These are phyloP conservation scores for Citrullus mucosospermus DNA, from an alignment of 306 rosid genomes.

Conservation along the genomic window DNA sequence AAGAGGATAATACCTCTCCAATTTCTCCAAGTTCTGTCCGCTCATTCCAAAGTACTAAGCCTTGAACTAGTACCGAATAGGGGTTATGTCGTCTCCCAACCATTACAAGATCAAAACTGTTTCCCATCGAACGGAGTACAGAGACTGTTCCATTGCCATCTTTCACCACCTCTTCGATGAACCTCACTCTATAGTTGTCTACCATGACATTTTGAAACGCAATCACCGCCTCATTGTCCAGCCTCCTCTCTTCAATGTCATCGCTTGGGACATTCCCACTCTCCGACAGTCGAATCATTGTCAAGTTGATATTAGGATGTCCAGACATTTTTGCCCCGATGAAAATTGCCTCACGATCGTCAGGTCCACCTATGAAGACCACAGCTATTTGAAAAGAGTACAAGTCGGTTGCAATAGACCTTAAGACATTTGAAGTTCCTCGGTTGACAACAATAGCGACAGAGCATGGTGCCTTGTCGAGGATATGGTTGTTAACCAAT, in stretches of 20 bases:
- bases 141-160: conserved; percentile 23
- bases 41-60: conserved; percentile 13
- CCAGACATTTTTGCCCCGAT: conserved; percentile 20
- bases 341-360: conserved; percentile 27
- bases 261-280: neutral
- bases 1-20: conserved; percentile 13
- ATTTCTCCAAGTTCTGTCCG: conserved; percentile 15
- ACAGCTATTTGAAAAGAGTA: conserved; percentile 15
- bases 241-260: conserved; percentile 10
- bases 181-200: conserved; percentile 11
- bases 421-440: conserved; percentile 9
- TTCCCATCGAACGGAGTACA: conserved; percentile 15
- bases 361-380: conserved; percentile 26
- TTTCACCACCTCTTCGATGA: conserved; percentile 22
- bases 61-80: neutral
- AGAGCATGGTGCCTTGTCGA: conserved; percentile 22
- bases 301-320: conserved; percentile 15
- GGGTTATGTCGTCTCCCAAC: conserved; percentile 21
- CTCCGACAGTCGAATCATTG: conserved; percentile 12
- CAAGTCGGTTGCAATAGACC: neutral
- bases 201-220: conserved; percentile 14
- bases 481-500: conserved; percentile 12
- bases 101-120: conserved; percentile 14
- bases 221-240: conserved; percentile 13
- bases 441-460: conserved; percentile 20